Evolutionary conservation across 306 rosid species (phyloP).

Genomic region (Carpinus viminea): DNA sequence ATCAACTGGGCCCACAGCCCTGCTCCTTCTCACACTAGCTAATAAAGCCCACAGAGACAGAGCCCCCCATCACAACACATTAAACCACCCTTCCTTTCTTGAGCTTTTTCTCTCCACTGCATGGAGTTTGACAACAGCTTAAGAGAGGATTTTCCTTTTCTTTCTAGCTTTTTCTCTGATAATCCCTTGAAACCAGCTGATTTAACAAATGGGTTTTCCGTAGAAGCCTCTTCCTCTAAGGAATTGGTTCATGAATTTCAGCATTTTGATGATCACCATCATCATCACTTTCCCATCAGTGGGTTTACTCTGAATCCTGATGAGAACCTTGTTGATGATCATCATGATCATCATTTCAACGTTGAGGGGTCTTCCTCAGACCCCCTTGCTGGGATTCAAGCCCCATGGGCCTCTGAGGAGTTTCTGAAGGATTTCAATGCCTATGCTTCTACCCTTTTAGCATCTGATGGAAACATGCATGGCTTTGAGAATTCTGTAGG

Average conservation of each 20-base stretch:
- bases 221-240: conserved; percentile 17
- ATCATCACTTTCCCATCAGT: not conserved
- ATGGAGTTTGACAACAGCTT: conserved; percentile 45
- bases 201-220: not conserved
- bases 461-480: conserved; percentile 23
- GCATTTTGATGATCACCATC: conserved; percentile 1
- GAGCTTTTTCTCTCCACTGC: conserved; percentile 13
- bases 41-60: conserved; percentile 15
- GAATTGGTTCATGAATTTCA: conserved; percentile 27
- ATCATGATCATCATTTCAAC: conserved; percentile 8
- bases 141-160: conserved; percentile 14
- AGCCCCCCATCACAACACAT: conserved; percentile 3
- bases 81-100: conserved; percentile 28
- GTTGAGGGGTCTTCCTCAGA: conserved; percentile 25
- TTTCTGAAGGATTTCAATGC: conserved; percentile 5
- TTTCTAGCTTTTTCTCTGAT: conserved; percentile 24
- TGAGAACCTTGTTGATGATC: not conserved
- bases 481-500: not conserved
- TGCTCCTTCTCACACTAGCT: conserved; percentile 16
- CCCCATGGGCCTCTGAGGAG: conserved; percentile 3
- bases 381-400: conserved; percentile 27
- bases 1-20: conserved; percentile 19
- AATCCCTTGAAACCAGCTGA: conserved; percentile 23
- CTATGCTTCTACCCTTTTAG: not conserved
- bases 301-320: conserved; percentile 21